phyloP scores from a whole-genome alignment of 139 green algal species.

The Ulvella scutata region DNA sequence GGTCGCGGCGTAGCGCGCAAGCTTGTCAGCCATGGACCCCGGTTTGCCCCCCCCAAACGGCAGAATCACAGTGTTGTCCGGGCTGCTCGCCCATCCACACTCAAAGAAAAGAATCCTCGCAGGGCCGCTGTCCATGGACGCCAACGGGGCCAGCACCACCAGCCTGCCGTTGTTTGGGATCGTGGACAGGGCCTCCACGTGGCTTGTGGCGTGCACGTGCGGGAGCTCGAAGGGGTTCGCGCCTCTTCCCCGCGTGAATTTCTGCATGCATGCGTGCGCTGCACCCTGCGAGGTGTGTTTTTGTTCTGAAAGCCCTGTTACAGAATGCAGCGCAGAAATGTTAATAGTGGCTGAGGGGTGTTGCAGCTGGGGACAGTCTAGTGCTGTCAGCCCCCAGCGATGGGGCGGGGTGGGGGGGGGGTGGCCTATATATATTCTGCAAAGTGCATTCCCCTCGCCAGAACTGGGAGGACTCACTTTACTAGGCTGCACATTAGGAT shows the following conservation, averaged over 20 bases:
- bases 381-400: no score
- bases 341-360: no score
- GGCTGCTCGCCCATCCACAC: neutral
- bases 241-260: neutral
- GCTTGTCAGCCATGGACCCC: neutral
- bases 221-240: neutral
- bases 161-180: neutral
- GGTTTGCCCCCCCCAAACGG: neutral
- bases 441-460: no score
- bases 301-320: no score
- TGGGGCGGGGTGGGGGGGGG: no score
- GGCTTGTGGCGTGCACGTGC: neutral
- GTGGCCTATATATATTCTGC: no score
- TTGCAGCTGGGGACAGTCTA: no score
- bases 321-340: no score
- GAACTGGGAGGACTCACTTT: no score
- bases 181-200: neutral
- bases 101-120: neutral
- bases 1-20: neutral
- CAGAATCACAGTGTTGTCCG: neutral
- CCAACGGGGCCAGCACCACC: constrained; percentile 1
- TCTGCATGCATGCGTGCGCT: neutral
- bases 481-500: no score
- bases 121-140: neutral
- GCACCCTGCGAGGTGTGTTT: no score